These are phyloP conservation scores for Diplodia seriata DNA, from an alignment of 2,329 filamentous ascomycete genomes.

Conservation along the genomic window DNA sequence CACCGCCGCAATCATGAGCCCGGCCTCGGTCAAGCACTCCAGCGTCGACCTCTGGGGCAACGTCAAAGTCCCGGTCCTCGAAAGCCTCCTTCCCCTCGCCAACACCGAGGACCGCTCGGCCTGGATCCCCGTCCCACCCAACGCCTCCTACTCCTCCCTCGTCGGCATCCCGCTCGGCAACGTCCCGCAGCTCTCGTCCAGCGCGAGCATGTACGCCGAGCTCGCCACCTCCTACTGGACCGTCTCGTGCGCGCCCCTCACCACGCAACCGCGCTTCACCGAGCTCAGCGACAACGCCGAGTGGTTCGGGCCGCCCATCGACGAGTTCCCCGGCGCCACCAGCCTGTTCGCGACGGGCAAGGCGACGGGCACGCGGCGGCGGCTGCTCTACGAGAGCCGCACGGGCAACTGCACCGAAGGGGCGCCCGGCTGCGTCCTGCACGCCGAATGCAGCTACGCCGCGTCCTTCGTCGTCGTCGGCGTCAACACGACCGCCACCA, in stretches of 20 bases:
- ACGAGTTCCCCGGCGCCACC: background rate
- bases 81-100: background rate
- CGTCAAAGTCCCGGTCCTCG: background rate
- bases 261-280: background rate
- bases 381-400: background rate
- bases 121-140: background rate
- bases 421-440: background rate
- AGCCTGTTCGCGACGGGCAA: conserved; percentile 2
- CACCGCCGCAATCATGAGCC: conserved; percentile 8
- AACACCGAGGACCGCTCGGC: background rate
- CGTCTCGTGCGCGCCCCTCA: background rate
- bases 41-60: conserved; percentile 2
- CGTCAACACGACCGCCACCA: background rate
- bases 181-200: background rate
- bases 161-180: conserved; percentile 3
- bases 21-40: background rate
- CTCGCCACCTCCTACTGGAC: conserved; percentile 2
- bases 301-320: background rate
- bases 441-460: conserved; percentile 1
- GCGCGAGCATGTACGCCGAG: background rate
- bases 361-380: background rate
- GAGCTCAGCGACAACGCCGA: background rate
- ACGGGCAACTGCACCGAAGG: background rate
- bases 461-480: background rate
- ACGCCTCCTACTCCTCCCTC: background rate